These are phyloP conservation scores for Leccinum variicolor DNA, from an alignment of 768 basidiomycete species.

Conservation along the genomic window DNA sequence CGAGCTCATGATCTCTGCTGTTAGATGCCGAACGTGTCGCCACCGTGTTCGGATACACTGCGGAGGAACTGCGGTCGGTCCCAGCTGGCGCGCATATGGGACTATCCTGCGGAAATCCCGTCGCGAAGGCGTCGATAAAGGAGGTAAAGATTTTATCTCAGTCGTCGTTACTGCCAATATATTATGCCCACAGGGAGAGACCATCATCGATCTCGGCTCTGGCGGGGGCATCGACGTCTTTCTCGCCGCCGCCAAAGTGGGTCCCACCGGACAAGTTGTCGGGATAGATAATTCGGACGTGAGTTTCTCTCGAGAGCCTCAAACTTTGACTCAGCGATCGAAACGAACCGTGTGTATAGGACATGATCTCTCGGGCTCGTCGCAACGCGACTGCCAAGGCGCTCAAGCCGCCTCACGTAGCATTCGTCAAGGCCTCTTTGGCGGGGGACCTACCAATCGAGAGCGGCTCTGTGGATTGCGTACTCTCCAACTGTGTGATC, in stretches of 20 bases:
- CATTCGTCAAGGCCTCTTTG: slow-evolving; percentile 44
- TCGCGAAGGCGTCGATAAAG: slow-evolving; percentile 43
- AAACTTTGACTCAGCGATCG: background rate
- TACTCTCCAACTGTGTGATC: slow-evolving; percentile 57
- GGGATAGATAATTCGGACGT: slow-evolving; percentile 54
- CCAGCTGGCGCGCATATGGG: slow-evolving; percentile 47
- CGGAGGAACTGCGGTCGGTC: slow-evolving; percentile 40
- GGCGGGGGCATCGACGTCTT: slow-evolving; percentile 58
- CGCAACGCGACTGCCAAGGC: slow-evolving; percentile 39
- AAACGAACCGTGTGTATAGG: slow-evolving; percentile 31
- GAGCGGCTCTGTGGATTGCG: slow-evolving; percentile 48
- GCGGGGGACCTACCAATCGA: slow-evolving; percentile 46
- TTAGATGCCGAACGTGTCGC: slow-evolving; percentile 17
- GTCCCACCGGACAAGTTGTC: slow-evolving; percentile 46
- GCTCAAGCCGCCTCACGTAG: slow-evolving; percentile 45
- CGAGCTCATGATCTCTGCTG: background rate
- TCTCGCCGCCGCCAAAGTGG: slow-evolving; percentile 48
- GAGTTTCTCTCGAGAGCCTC: slow-evolving; percentile 7
- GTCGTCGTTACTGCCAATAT: background rate
- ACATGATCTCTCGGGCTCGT: slow-evolving; percentile 50
- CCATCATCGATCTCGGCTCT: slow-evolving; percentile 53
- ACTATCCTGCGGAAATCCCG: slow-evolving; percentile 53
- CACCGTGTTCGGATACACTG: slow-evolving; percentile 46
- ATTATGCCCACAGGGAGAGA: slow-evolving; percentile 44
- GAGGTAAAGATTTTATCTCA: slow-evolving; percentile 29